Evolutionary conservation across 2,329 filamentous ascomycete genomes (phyloP), one percentile per base, ranked within the genome.

Genomic region (Colletotrichum graminicola): DNA sequence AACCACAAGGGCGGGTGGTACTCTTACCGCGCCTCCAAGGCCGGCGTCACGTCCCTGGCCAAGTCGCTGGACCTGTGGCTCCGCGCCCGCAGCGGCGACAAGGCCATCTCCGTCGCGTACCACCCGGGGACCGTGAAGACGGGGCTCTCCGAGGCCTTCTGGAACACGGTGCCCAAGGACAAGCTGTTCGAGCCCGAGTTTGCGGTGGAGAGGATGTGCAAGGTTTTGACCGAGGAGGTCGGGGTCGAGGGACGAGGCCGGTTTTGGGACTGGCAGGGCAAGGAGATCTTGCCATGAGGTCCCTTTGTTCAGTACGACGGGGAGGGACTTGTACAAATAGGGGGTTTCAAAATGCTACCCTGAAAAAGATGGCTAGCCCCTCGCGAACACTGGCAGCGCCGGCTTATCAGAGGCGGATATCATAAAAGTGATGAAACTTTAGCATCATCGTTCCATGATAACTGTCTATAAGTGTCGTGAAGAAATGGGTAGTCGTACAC

Each of bases 81-180:
- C 41, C 80, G 80, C 45, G 83, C 86, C 5, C 84, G 86, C 52
- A 86, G 87, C 70, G 89, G 86, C 0, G 86, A 88, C 0, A 89
- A 88, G 62, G 92, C 92, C 0, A 84, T 94, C 74, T 89, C 90
- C 1, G 82, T 97, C 14, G 88, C 87, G 12, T 86, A 96, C 77
- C 94, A 96, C 80, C 94, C 94, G 1, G 93, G 94, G 3, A 96
- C 93, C 1, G 93, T 96, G 60, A 90, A 87, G 82, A 96, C 93
- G 62, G 90, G 87, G 12, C 82, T 97, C 73, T 94, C 90, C 73
- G 86, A 84, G 76, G 90, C 90, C 54, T 96, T 93, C 77, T 95
- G 93, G 93, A 83, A 77, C 0, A 88, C 85, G 51, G 90, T 92
- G 52, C 84, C 84, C 56, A 84, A 87, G 75, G 84, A 77, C 1